Base-by-base conservation (phyloP, 2,329 filamentous ascomycete species). In the Hypoxylon sp. region DNA sequence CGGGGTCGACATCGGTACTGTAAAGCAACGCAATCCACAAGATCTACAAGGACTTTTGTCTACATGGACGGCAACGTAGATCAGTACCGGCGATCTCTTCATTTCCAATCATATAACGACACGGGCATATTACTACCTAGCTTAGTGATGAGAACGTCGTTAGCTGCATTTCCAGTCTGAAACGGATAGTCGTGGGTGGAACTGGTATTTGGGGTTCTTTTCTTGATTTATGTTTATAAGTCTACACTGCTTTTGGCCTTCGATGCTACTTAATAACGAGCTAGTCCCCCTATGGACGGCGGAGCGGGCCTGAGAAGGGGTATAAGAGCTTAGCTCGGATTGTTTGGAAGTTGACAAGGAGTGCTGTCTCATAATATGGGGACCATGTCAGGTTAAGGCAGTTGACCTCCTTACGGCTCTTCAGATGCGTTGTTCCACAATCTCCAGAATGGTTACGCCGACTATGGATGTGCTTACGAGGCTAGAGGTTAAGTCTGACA, bases 401-500 rank as follows among this genome's bases (percentile, higher is more conserved):
- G 55, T 24, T 19, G 24, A 50, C 4, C n/a, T 11, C 21, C n/a
- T 19, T 46, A 50, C 31, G 19, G 44, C 7, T 44, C 21, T 37
- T 17, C 32, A 15, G 44, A 39, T 39, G 44, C 27, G 31, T 39
- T 58, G 32, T 50, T 21, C 21, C 32, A n/a, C 21, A n/a, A n/a
- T 58, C 29, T 31, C 44, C 15, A 37, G 54, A n/a, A 46, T 46
- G 42, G 31, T 58, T 58, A 58, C 50, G 46, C 21, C 32, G 57
- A 50, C 27, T 42, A 31, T 42, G 48, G 42, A 64, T 44, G 56
- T 57, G 29, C 29, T 61, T 53, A 50, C 46, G 51, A 50, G 53
- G 48, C 53, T 35, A 55, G 53, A n/a, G n/a, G 21, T 37, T 48
- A 39, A 54, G 57, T 42, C 21, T 65, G 47, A 62, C 65, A 65